Evolutionary conservation across 495 filamentous ascomycete species (phyloP), one percentile per base, ranked within the genome.

Genomic region (Symbiotaphrina buchneri): DNA sequence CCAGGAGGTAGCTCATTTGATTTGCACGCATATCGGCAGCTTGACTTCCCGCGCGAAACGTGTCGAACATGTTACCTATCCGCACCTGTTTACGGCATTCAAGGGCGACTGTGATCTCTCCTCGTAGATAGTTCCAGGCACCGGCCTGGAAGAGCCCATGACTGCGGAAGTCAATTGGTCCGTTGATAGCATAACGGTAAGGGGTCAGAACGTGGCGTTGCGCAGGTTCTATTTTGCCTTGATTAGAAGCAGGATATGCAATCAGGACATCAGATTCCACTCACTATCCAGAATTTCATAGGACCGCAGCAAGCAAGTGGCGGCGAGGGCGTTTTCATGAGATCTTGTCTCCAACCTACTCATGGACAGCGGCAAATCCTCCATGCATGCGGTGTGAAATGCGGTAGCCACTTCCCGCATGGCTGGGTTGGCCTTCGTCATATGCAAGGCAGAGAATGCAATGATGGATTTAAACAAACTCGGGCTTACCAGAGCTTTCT

Each of bases 51-150:
- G 29, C 18, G 41, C 36, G 5, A 40, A 15, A 29, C 38, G 41
- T n/a, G 37, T 37, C 1, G 53, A 35, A 13, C 45, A 44, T 14
- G 22, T 7, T 25, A 25, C 22, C 7, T 8, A 55, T 52, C 38
- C 47, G 49, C 1, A 54, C 31, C 17, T 35, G 37, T 5, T 47
- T 40, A 14, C 44, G 38, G 14, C 46, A 41, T 21, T 50, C 46
- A 5, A 55, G 35, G 15, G 48, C 45, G 1, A 52, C 46, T 0
- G 49, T 52, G 28, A 54, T 55, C 13, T 55, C 47, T 39, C 54
- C 49, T 0, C 51, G 40, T 2, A 55, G 41, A n/a, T 52, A 49
- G 26, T 54, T 54, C 52, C 48, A 55, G 19, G 51, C 48, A 1
- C 48, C 48, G 11, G 51, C 45, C 21, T 17, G 23, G 1, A 3